Base-by-base conservation (phyloP, 78 protist species). In the Dictyostelium firmibasis region DNA sequence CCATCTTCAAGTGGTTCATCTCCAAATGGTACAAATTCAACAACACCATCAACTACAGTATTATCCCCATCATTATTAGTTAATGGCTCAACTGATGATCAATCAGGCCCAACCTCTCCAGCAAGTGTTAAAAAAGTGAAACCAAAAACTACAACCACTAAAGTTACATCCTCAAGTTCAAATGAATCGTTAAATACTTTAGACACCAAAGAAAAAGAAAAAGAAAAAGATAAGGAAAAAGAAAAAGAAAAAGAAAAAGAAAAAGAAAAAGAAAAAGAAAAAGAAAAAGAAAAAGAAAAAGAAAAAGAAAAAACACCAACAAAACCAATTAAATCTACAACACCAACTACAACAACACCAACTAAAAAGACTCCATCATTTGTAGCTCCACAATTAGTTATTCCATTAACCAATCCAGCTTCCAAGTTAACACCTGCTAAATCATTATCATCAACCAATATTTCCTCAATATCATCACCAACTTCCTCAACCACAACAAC, bases 321-420 rank as follows among this genome's bases (percentile, higher is more conserved):
- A 29, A 36, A 20, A 70, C 47, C 31, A 33, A 31, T 81, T 70
- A 43, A 78, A 67, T 7, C 67, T 25, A 27, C 91, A 23, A 70
- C 77, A 11, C 78, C 93, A 33, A 29, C 75, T 7, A 13, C 86
- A 57, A 57, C 86, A 23, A 50, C 50, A 5, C 70, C 70, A 82
- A 50, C 43, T 9, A 82, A 57, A 57, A 7, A 16, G 23, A 84
- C 84, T 14, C 93, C 93, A 64, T 87, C 85, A n/a, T 87, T 87
- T 69, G 47, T 67, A n/a, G 77, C 94, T 47, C 69, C 93, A 41
- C 64, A 27, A 43, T 44, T 60, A 35, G 36, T 27, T 25, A 86
- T 41, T 10, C 92, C 77, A 57, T 36, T 36, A 50, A 18, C 87
- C 18, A 81, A 72, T 70, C 70, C 94, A 64, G 86, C 81, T 50